phyloP scores from a whole-genome alignment of 768 basidiomycete species.

The Lentinula raphanica region DNA sequence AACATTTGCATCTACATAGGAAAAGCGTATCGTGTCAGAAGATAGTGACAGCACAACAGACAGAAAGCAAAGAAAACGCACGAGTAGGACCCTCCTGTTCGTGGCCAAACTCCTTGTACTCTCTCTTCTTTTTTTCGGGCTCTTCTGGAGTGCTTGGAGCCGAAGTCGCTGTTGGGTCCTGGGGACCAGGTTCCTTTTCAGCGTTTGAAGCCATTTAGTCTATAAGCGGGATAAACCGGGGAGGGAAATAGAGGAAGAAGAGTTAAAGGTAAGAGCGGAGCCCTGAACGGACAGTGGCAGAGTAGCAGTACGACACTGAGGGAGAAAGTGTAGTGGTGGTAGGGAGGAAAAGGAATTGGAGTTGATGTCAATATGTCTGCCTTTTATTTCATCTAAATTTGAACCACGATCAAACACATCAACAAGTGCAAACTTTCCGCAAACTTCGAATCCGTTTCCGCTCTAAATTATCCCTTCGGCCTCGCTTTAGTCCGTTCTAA shows the following conservation, averaged over 20 bases:
- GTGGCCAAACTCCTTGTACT: slow-evolving; percentile 84
- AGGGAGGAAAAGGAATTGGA: slow-evolving; percentile 7
- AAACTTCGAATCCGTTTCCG: background rate
- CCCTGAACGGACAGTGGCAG: slow-evolving; percentile 18
- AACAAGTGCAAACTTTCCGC: slow-evolving; percentile 7
- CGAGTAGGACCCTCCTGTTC: slow-evolving; percentile 64
- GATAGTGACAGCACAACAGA: slow-evolving; percentile 1
- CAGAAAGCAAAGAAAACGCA: slow-evolving; percentile 27
- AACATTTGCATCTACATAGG: slow-evolving; percentile 73
- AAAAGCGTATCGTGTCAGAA: slow-evolving; percentile 10
- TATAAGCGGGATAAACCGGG: slow-evolving; percentile 15
- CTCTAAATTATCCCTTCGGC: background rate
- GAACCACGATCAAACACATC: slow-evolving; percentile 6
- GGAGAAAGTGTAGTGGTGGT: slow-evolving; percentile 10
- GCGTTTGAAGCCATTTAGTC: slow-evolving; percentile 34
- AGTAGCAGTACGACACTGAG: slow-evolving; percentile 3
- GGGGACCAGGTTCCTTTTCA: slow-evolving; percentile 65
- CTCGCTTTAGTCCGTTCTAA: slow-evolving; percentile 1
- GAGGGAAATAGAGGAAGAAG: slow-evolving; percentile 18
- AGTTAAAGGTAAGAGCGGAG: slow-evolving; percentile 19
- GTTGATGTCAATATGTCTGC: slow-evolving; percentile 4
- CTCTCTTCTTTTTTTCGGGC: slow-evolving; percentile 61
- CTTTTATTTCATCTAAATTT: slow-evolving; percentile 7
- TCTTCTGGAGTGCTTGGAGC: slow-evolving; percentile 19
- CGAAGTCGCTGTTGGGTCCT: slow-evolving; percentile 32